Percentiles rank a stretch among this genome's conserved stretches.
phyloP scores from a whole-genome alignment of 2,329 filamentous ascomycete genomes.

The Xylaria sp. region DNA sequence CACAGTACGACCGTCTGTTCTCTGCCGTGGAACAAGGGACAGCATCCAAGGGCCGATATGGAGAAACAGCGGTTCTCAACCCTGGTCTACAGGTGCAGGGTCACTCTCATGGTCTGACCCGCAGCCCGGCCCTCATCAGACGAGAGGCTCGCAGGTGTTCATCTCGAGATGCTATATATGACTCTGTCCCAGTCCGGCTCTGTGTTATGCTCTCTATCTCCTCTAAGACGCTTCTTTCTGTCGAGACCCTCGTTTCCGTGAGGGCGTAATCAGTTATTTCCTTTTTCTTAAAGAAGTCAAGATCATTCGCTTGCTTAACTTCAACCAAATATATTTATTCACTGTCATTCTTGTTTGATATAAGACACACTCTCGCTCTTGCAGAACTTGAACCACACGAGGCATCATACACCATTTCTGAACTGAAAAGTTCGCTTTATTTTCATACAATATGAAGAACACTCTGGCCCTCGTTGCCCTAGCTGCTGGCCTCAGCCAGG shows the following conservation, averaged over 20 bases:
- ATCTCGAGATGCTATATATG: slow-evolving; percentile 41
- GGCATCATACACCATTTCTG: slow-evolving; percentile 17
- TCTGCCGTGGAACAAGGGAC: slow-evolving; percentile 36
- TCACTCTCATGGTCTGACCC: slow-evolving; percentile 24
- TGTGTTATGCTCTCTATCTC: slow-evolving; percentile 28
- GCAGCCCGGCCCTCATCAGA: slow-evolving; percentile 25
- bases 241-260: slow-evolving; percentile 39
- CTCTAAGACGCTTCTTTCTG: slow-evolving; percentile 35
- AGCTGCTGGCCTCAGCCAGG: slow-evolving; percentile 57
- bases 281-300: slow-evolving; percentile 50
- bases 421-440: slow-evolving; percentile 9
- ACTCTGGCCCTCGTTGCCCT: slow-evolving; percentile 54
- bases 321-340: slow-evolving; percentile 42
- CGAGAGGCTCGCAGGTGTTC: slow-evolving; percentile 30
- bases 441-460: slow-evolving; percentile 56
- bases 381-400: slow-evolving; percentile 21
- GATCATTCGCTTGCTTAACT: slow-evolving; percentile 64
- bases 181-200: slow-evolving; percentile 23
- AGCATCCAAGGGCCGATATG: slow-evolving; percentile 29
- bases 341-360: slow-evolving; percentile 31
- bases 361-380: slow-evolving; percentile 33
- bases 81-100: slow-evolving; percentile 29
- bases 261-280: slow-evolving; percentile 37
- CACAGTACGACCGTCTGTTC: slow-evolving; percentile 11
- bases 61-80: slow-evolving; percentile 36